Evolutionary conservation across 768 basidiomycete species (phyloP), one percentile per base, ranked within the genome.

Genomic region (Hygrocybe punicea): DNA sequence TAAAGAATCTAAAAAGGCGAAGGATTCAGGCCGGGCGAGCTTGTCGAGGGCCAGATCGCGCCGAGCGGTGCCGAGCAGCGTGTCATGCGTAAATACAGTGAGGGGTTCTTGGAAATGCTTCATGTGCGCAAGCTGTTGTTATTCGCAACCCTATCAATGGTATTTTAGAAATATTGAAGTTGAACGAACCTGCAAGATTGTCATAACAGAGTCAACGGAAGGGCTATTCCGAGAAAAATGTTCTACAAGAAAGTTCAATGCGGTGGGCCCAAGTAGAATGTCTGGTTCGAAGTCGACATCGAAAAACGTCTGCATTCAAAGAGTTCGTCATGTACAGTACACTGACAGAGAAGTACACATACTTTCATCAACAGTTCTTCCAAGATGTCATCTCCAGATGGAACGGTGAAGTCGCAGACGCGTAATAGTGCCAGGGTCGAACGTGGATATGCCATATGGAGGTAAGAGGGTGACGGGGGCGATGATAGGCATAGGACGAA

Each of bases 91-190:
- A 14, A 86, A 70, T 7, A 78, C 49, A 3, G 80, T 75, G 13
- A 89, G 67, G 0, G 85, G 83, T 23, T 88, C 82, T 24, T 78
- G 77, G 60, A 88, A 89, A 67, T 92, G 89, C 58, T 87, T 87
- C 67, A 91, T 68, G 64, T 89, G 76, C 0, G 76, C 75, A 2
- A 91, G 71, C 86, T 91, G 60, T 42, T 49, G 17, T 57, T 51
- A 8, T 45, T n/a, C 1, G 40, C 8, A 29, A 16, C 37, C 45
- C 39, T 36, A 36, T n/a, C 50, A 44, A 52, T 11, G 3, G n/a
- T 13, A 19, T 6, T 14, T 23, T 2, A 39, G 4, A 14, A 6
- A 52, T 23, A 6, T 44, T 36, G 39, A 25, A 46, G n/a, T 19
- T n/a, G 33, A 25, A 44, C 70, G 55, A 57, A 86, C 87, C 73